phyloP scores from a whole-genome alignment of 176 grass and related monocot genomes.

The Juncus inflexus region DNA sequence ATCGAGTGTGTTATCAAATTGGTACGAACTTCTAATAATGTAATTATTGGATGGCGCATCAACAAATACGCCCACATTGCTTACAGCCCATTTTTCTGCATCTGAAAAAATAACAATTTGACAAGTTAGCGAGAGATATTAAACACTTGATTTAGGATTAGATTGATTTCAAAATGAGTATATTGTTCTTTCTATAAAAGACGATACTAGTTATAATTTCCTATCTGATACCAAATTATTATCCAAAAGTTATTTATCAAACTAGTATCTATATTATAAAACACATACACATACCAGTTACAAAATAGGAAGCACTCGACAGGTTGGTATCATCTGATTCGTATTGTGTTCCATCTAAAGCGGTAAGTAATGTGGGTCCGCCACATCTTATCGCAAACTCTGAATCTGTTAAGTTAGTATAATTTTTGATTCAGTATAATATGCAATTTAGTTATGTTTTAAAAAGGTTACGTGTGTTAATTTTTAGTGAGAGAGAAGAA shows the following conservation, averaged over 20 bases:
- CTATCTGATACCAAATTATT: no score
- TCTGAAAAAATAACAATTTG: background rate
- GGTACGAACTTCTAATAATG: background rate
- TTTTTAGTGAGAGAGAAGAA: background rate
- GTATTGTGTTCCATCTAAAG: slow-evolving; percentile 42
- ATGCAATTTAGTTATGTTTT: background rate
- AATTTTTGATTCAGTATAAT: background rate
- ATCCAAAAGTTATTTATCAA: no score
- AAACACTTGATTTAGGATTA: no score
- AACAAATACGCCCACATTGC: slow-evolving; percentile 13
- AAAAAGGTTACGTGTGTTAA: background rate
- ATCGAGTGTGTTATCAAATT: slow-evolving; percentile 21
- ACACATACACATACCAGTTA: slow-evolving; percentile 8
- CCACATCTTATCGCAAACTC: slow-evolving; percentile 61
- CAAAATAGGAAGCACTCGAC: slow-evolving; percentile 38
- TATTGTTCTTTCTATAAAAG: background rate
- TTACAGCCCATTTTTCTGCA: slow-evolving; percentile 28
- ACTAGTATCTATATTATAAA: no score
- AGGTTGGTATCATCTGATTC: slow-evolving; percentile 34
- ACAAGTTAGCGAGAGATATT: background rate
- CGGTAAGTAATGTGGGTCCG: slow-evolving; percentile 30
- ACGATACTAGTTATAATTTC: no score
- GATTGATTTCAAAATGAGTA: no score
- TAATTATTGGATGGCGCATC: background rate
- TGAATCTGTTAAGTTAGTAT: slow-evolving; percentile 34